Evolutionary conservation across 2,329 filamentous ascomycete genomes (phyloP).

Genomic region (Xylaria sp.): DNA sequence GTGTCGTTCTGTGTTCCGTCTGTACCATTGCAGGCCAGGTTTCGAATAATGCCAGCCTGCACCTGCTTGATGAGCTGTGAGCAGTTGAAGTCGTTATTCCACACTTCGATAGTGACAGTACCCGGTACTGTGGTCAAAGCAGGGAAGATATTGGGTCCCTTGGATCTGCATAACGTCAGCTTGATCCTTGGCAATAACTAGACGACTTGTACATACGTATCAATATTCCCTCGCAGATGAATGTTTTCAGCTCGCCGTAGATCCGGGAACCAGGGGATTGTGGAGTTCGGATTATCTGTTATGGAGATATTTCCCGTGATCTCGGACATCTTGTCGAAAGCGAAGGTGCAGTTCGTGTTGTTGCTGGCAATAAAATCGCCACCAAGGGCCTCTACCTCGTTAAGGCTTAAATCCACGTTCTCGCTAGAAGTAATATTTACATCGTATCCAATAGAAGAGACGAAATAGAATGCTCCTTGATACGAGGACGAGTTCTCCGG

Average conservation of each 20-base stretch:
- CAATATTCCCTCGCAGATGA: slow-evolving; percentile 5
- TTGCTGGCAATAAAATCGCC: not conserved
- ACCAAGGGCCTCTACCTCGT: not conserved
- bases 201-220: not conserved
- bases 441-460: not conserved
- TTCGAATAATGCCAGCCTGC: slow-evolving; percentile 1
- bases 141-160: slow-evolving; percentile 12
- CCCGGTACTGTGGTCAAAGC: slow-evolving; percentile 10
- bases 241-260: slow-evolving; percentile 2
- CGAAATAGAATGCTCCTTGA: not conserved
- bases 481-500: not conserved
- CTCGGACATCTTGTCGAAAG: not conserved
- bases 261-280: not conserved
- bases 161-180: not conserved
- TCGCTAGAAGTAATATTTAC: not conserved
- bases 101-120: slow-evolving; percentile 7
- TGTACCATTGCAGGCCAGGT: slow-evolving; percentile 14
- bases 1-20: not conserved
- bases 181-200: not conserved
- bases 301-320: not conserved
- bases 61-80: slow-evolving; percentile 7
- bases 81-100: slow-evolving; percentile 21
- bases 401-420: not conserved
- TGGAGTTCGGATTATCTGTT: not conserved
- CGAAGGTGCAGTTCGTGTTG: not conserved